A percentile compares a stretch with the other conserved stretches of the same genome.
These are phyloP conservation scores for Zasmidium cellare DNA, from an alignment of 2,329 filamentous ascomycete species.

Conservation along the genomic window DNA sequence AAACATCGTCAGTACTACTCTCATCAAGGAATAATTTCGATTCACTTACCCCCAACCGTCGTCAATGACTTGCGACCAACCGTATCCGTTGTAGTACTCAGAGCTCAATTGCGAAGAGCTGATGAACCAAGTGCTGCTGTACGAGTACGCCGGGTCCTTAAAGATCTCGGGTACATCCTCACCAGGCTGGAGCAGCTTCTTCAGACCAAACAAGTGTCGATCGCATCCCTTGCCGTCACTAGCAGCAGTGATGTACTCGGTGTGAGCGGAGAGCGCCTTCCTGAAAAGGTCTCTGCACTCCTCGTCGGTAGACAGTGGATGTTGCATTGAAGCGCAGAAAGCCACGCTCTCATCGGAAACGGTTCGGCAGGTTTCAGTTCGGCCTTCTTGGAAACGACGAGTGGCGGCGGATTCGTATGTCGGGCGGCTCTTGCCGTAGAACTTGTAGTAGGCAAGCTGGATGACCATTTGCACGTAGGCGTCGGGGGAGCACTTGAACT, in stretches of 20 bases:
- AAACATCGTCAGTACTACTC: constrained; percentile 21
- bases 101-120: constrained; percentile 86
- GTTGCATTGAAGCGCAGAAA: constrained; percentile 85
- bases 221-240: constrained; percentile 93
- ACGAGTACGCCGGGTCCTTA: constrained; percentile 80
- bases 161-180: constrained; percentile 82
- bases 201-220: constrained; percentile 93
- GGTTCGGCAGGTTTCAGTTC: constrained; percentile 91
- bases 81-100: constrained; percentile 98
- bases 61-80: constrained; percentile 97
- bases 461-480: constrained; percentile 99
- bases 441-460: constrained; percentile 96
- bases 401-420: constrained; percentile 97
- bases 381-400: constrained; percentile 91
- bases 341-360: constrained; percentile 89
- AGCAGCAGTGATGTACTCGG: constrained; percentile 87
- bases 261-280: constrained; percentile 75
- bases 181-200: constrained; percentile 79
- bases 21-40: not conserved
- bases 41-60: constrained; percentile 72
- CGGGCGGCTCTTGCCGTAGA: constrained; percentile 96
- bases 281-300: constrained; percentile 74
- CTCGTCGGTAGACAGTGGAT: constrained; percentile 63
- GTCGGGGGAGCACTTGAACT: constrained; percentile 97
- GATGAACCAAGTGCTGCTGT: constrained; percentile 86